A percentile compares a stretch with the other conserved stretches of the same genome.
phyloP scores from a whole-genome alignment of 2,329 filamentous ascomycete species.

The Fusarium setosum region DNA sequence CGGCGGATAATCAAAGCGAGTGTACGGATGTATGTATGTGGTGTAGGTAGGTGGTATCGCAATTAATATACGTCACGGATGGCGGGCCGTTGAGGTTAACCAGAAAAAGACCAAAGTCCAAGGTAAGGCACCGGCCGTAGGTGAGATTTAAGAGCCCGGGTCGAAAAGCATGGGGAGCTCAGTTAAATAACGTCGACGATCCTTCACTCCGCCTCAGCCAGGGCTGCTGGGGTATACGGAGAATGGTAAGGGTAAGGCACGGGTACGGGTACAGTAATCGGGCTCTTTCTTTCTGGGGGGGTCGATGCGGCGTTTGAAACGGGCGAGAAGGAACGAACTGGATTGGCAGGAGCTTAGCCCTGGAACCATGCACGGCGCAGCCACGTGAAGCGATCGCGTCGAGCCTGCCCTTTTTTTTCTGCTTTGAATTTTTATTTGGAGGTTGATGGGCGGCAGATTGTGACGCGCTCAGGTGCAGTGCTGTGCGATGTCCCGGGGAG shows the following conservation, averaged over 20 bases:
- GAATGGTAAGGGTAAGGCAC: too few species aligned
- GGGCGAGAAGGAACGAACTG: not conserved
- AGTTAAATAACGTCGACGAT: conserved; percentile 40
- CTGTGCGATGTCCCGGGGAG: too few species aligned
- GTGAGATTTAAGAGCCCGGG: conserved; percentile 22
- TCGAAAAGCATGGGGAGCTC: conserved; percentile 9
- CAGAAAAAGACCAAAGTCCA: not conserved
- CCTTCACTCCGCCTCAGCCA: conserved; percentile 22
- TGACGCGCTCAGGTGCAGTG: not conserved
- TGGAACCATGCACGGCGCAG: not conserved
- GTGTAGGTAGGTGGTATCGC: too few species aligned
- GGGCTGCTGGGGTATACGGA: not conserved
- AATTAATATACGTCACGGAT: too few species aligned
- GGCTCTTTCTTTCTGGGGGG: too few species aligned
- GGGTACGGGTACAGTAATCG: too few species aligned
- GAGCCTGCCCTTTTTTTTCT: not conserved
- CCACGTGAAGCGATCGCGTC: not conserved
- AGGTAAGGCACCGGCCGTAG: conserved; percentile 10
- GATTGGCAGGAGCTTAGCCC: conserved; percentile 1
- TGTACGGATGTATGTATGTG: too few species aligned
- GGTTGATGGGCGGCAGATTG: not conserved
- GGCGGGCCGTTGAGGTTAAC: not conserved
- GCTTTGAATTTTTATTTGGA: conserved; percentile 3
- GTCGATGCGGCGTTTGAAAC: not conserved
- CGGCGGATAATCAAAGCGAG: too few species aligned